Conservation (phyloP, 148 eudicot genomes). For the Camellia sinensis region DNA sequence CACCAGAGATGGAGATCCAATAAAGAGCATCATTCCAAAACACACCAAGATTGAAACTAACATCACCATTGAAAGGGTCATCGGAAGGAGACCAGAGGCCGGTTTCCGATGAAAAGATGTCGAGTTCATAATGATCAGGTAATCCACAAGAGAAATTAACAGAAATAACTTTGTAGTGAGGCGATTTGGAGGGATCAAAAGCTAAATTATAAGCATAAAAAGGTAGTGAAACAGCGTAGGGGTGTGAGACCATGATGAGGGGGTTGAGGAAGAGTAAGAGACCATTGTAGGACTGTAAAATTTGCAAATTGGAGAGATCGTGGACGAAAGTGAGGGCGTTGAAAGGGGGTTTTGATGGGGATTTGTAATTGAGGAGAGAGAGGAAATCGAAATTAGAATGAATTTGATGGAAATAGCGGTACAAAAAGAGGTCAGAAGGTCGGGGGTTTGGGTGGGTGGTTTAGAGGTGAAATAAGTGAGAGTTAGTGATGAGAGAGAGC, state of each 20-base stretch:
- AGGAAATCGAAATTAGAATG: no score
- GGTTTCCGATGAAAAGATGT: constrained; percentile 17
- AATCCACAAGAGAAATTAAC: not conserved
- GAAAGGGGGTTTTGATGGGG: not conserved
- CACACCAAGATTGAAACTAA: not conserved
- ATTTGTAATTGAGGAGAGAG: not conserved
- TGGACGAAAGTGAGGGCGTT: not conserved
- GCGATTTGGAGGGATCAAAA: constrained; percentile 18
- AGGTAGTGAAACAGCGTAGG: no score
- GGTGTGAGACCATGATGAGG: no score
- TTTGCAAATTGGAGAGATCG: not conserved
- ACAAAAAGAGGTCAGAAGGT: no score
- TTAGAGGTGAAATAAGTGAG: no score
- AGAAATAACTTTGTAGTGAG: constrained; percentile 16
- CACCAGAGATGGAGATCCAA: constrained; percentile 2
- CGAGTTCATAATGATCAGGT: not conserved
- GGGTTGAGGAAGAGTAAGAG: constrained; percentile 6
- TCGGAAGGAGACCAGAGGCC: constrained; percentile 9
- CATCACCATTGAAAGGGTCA: not conserved
- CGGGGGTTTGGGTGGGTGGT: constrained; percentile 9
- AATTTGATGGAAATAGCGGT: no score
- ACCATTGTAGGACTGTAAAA: constrained; percentile 17
- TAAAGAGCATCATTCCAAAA: constrained; percentile 10
- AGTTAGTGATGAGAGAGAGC: no score
- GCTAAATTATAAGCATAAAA: not conserved